Percentiles rank a stretch among this genome's conserved stretches.
phyloP scores from a whole-genome alignment of 805 yeast genomes.

The Komagataella kurtzmanii region DNA sequence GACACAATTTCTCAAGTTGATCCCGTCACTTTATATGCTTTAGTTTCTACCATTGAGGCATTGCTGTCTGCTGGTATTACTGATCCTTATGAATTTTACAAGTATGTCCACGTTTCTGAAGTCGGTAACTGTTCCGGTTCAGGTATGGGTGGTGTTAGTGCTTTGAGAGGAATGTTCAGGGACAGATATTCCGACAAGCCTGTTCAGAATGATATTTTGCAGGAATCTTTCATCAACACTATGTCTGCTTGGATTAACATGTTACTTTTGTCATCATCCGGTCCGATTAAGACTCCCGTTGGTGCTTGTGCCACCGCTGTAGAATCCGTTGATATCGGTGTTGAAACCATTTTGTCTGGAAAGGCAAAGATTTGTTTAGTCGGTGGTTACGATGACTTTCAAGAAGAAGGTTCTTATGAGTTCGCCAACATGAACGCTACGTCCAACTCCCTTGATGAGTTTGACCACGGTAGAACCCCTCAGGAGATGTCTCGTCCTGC shows the following conservation, averaged over 20 bases:
- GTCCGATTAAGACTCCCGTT: slow-evolving; percentile 98
- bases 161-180: slow-evolving; percentile 94
- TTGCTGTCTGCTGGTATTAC: slow-evolving; percentile 89
- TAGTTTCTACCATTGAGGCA: slow-evolving; percentile 93
- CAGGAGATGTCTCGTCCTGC: slow-evolving; percentile 98
- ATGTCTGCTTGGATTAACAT: slow-evolving; percentile 99
- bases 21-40: slow-evolving; percentile 83
- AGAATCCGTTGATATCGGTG: slow-evolving; percentile 93
- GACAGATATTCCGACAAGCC: slow-evolving; percentile 89
- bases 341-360: slow-evolving; percentile 84
- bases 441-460: slow-evolving; percentile 76
- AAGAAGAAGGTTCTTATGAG: slow-evolving; percentile 96
- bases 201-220: slow-evolving; percentile 93
- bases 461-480: slow-evolving; percentile 94
- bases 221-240: slow-evolving; percentile 97
- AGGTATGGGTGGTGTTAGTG: slow-evolving; percentile 99
- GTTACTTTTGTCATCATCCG: slow-evolving; percentile 92
- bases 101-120: slow-evolving; percentile 96
- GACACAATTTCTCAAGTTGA: slow-evolving; percentile 92
- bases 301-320: slow-evolving; percentile 99
- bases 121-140: slow-evolving; percentile 99
- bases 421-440: slow-evolving; percentile 99
- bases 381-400: slow-evolving; percentile 99
- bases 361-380: slow-evolving; percentile 93
- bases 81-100: slow-evolving; percentile 97